These are phyloP conservation scores for Vaccinium macrocarpon DNA, from an alignment of 148 eudicot species.

Conservation along the genomic window DNA sequence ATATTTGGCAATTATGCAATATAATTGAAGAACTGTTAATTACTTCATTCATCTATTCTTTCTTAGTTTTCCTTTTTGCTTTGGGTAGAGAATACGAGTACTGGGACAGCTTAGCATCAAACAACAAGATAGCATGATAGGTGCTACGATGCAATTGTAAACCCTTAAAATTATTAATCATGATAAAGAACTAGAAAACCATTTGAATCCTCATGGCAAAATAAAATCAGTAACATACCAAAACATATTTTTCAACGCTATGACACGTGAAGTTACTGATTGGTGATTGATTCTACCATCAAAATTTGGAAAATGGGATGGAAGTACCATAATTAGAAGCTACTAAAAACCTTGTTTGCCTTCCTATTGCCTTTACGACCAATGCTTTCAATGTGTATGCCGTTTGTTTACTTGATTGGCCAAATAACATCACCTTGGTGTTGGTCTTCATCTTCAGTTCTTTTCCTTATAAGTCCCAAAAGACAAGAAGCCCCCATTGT, in stretches of 20 bases:
- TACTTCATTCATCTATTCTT: neutral
- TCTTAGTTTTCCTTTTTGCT: too few species aligned
- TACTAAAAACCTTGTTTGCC: neutral
- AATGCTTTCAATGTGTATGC: neutral
- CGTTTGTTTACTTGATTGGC: too few species aligned
- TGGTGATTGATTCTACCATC: neutral
- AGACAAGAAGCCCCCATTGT: too few species aligned
- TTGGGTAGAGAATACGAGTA: neutral
- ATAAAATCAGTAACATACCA: neutral
- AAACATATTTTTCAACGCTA: neutral
- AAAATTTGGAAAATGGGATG: neutral
- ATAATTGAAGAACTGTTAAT: neutral
- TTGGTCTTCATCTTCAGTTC: too few species aligned
- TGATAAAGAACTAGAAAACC: neutral
- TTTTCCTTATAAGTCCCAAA: too few species aligned
- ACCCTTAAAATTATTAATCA: neutral
- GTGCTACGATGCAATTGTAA: neutral
- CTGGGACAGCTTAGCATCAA: neutral
- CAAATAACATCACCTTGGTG: too few species aligned
- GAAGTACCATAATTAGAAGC: neutral
- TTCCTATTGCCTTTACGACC: neutral
- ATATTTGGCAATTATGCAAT: neutral
- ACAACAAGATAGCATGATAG: neutral
- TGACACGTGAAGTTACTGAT: neutral
- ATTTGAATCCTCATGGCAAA: neutral